Evolutionary conservation across 805 yeast genomes (phyloP).

Genomic region (Debaryomyces castellii): DNA sequence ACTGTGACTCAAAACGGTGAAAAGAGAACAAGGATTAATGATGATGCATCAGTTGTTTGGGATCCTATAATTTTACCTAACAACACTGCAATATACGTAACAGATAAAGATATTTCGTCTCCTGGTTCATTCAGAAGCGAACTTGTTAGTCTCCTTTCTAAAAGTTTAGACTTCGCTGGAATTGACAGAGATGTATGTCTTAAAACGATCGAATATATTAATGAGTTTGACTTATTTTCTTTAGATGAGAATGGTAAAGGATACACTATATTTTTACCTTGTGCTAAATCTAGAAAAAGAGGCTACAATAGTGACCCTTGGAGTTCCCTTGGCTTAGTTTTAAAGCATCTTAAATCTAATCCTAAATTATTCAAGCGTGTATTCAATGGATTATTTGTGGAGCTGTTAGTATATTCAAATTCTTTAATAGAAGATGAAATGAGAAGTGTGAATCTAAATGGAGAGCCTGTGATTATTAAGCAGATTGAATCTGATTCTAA

Average conservation of each 20-base stretch:
- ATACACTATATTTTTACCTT: conserved; percentile 77
- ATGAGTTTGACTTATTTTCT: conserved; percentile 50
- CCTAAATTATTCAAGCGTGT: conserved; percentile 49
- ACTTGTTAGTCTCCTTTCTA: conserved; percentile 44
- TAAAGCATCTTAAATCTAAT: conserved; percentile 57
- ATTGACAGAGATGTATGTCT: conserved; percentile 53
- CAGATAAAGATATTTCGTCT: conserved; percentile 56
- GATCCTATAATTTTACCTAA: conserved; percentile 55
- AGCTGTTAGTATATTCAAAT: conserved; percentile 69
- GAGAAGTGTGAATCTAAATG: conserved; percentile 22
- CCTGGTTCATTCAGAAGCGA: conserved; percentile 68
- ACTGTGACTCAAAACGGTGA: conserved; percentile 13
- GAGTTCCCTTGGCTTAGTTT: conserved; percentile 59
- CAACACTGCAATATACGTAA: conserved; percentile 58
- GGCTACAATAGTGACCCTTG: conserved; percentile 45
- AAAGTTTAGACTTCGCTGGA: conserved; percentile 26
- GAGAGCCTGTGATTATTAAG: conserved; percentile 25
- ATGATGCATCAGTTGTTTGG: conserved; percentile 46
- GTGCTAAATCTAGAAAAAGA: conserved; percentile 41
- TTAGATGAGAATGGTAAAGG: conserved; percentile 56
- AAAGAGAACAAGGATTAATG: conserved; percentile 47
- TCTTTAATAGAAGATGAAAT: conserved; percentile 26
- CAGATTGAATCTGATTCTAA: conserved; percentile 16
- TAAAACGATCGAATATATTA: conserved; percentile 58
- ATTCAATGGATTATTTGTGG: conserved; percentile 58